A percentile compares a stretch with the other conserved stretches of the same genome.
Conservation (phyloP, 345 rosid genomes). For the Brassica rapa region DNA sequence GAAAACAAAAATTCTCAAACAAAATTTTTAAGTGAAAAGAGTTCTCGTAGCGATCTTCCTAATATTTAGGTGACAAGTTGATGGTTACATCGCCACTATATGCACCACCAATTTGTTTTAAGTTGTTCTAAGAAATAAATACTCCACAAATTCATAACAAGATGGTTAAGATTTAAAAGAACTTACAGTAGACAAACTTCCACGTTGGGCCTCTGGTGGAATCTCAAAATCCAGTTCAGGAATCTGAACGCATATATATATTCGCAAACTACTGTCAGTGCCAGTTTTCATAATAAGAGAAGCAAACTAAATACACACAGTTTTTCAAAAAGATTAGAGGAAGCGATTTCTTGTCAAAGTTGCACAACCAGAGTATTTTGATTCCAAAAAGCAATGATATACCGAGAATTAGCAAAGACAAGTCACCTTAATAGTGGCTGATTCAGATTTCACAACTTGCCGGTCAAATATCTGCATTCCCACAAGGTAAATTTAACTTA, state of each 20-base stretch:
- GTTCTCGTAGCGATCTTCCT: background rate
- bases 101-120: background rate
- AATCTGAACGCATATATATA: conserved; percentile 50
- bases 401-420: background rate
- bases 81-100: background rate
- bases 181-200: conserved; percentile 86
- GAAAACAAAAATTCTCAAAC: background rate
- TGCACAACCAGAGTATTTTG: background rate
- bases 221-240: conserved; percentile 94
- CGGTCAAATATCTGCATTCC: conserved; percentile 65
- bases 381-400: background rate
- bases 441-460: conserved; percentile 72
- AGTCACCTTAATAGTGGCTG: conserved; percentile 65
- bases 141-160: background rate
- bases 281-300: background rate
- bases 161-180: conserved; percentile 10
- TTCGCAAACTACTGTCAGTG: conserved; percentile 1
- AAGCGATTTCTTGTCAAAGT: background rate
- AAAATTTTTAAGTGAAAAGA: background rate
- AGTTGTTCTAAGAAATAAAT: background rate
- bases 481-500: conserved; percentile 1
- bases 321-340: background rate
- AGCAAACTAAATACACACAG: conserved; percentile 2
- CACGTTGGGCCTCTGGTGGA: conserved; percentile 95
- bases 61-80: background rate